phyloP scores from a whole-genome alignment of 2,329 filamentous ascomycete genomes.

The Phyllosticta capitalensis region DNA sequence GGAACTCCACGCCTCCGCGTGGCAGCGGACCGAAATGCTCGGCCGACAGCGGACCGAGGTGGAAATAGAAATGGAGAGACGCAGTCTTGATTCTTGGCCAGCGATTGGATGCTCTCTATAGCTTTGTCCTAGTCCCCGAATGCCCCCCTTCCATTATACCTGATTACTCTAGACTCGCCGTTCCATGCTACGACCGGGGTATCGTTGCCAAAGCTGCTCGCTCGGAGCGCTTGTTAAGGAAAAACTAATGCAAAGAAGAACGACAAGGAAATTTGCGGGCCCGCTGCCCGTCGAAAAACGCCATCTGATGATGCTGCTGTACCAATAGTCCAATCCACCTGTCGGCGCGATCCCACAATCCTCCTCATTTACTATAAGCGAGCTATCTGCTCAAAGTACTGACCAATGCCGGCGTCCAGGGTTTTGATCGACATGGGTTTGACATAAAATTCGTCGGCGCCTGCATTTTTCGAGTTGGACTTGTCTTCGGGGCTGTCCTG shows the following conservation, averaged over 20 bases:
- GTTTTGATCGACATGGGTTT: slow-evolving; percentile 29
- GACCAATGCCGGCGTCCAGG: slow-evolving; percentile 8
- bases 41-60: too few relatives aligned
- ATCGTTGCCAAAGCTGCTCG: neutral
- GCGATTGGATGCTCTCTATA: too few relatives aligned
- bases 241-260: neutral
- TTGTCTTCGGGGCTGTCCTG: slow-evolving; percentile 28
- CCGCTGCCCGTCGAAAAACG: neutral
- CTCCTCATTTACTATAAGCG: neutral
- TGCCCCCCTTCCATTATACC: neutral
- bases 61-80: too few relatives aligned
- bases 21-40: too few relatives aligned
- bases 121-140: too few relatives aligned
- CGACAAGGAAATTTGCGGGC: neutral
- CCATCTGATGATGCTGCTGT: neutral
- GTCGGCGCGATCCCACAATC: neutral
- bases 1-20: too few relatives aligned
- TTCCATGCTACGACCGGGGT: neutral
- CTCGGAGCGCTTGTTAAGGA: neutral
- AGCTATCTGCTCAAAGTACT: slow-evolving; percentile 2
- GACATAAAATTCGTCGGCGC: slow-evolving; percentile 29
- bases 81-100: too few relatives aligned
- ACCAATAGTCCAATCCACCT: neutral
- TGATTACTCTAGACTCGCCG: neutral
- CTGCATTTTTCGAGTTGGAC: slow-evolving; percentile 23